Base-by-base conservation (phyloP, 75 land plant genomes). In the Cupressus sempervirens region DNA sequence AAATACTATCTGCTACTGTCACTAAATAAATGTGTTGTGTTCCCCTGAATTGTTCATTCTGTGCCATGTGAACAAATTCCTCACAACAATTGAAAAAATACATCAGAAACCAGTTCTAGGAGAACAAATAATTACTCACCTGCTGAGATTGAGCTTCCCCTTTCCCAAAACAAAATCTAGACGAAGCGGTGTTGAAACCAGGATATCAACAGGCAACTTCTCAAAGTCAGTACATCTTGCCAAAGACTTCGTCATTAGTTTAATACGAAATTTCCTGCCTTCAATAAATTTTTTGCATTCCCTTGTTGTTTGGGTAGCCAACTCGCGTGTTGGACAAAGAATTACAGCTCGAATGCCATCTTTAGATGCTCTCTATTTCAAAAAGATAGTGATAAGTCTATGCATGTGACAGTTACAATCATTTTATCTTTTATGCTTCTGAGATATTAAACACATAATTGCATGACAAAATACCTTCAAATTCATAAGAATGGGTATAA, bases 121-220 rank as follows among this genome's bases (percentile, higher is more conserved):
- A 43, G 45, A 79, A 79, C 13, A 45, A 79, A 41, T 26, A 12
- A 18, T 85, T 43, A 56, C 50, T 16, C 77, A 96, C 98, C 90
- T 91, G 83, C 95, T 93, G 40, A 98, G 86, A 86, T 98, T 91
- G 65, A 98, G 89, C 75, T 94, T 98, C 41, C 84, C 89, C 85
- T 92, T 90, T 56, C 87, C 88, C 74, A 98, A 84, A 75, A 95
- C 96, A 85, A 41, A 88, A 43, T 89, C 88, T 68, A 98, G 84
- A 13, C 99, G 90, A 76, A 92, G 91, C 35, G 99, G 99, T 16
- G 99, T 98, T 13, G 99, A 94, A 52, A 98, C 92, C 35, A 98
- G 91, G 67, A 98, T 89, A 87, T 98, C 99, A 89, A 94, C 94
- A 30, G 91, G 91, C 79, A 98, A 76, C 38, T 91, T 96, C 81